A percentile compares a stretch with the other conserved stretches of the same genome.
Conservation (phyloP, 305 asterid species). For the Solanum hybrid region DNA sequence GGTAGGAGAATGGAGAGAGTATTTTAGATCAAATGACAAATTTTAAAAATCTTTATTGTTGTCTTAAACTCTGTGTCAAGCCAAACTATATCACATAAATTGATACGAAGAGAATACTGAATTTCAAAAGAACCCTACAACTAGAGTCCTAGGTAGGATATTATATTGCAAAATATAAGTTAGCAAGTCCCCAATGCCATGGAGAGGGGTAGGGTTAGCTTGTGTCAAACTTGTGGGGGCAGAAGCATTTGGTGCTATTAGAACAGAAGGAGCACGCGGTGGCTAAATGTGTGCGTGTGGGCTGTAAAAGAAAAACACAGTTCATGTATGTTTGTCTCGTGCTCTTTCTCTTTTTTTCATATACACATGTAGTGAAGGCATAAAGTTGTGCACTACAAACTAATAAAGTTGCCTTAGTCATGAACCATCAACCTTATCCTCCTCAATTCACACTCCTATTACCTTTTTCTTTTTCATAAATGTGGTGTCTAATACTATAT, state of each 20-base stretch:
- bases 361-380: not conserved
- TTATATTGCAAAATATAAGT: not conserved
- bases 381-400: slow-evolving; percentile 14
- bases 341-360: not conserved
- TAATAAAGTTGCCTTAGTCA: not conserved
- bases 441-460: not conserved
- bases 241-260: not conserved
- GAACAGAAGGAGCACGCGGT: slow-evolving; percentile 14
- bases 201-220: not conserved
- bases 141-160: not conserved
- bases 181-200: not conserved
- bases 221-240: not conserved
- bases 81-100: not conserved
- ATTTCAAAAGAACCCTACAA: not conserved
- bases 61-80: no score
- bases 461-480: not conserved
- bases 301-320: slow-evolving; percentile 9
- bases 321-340: slow-evolving; percentile 13
- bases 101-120: no score
- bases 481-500: not conserved
- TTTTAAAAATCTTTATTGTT: no score
- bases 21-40: not conserved
- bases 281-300: slow-evolving; percentile 22
- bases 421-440: not conserved
- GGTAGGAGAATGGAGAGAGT: not conserved